A percentile compares a stretch with the other conserved stretches of the same genome.
Evolutionary conservation across 768 basidiomycete genomes (phyloP).

Genomic region (Nidularia sp.): DNA sequence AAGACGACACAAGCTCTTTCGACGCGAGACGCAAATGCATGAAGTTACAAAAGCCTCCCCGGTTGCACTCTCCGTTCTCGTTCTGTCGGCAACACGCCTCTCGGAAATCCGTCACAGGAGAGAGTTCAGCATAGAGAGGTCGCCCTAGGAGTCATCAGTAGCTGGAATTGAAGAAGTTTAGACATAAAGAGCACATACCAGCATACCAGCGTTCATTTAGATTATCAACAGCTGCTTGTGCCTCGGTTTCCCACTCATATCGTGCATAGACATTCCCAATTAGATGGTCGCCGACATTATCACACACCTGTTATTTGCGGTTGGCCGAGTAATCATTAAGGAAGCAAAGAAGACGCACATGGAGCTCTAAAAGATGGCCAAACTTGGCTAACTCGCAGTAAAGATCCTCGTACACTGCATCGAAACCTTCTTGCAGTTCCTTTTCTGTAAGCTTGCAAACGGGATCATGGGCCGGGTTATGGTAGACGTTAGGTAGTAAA

Average conservation of each 20-base stretch:
- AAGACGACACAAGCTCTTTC: constrained; percentile 72
- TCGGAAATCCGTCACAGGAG: constrained; percentile 97
- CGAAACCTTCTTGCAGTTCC: constrained; percentile 88
- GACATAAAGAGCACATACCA: constrained; percentile 44
- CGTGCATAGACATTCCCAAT: constrained; percentile 98
- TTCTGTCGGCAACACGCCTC: constrained; percentile 99
- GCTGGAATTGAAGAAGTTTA: constrained; percentile 1
- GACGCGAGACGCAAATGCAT: constrained; percentile 94
- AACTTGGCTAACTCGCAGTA: constrained; percentile 95
- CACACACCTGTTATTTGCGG: constrained; percentile 65
- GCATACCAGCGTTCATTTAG: constrained; percentile 98
- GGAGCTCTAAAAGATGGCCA: constrained; percentile 92
- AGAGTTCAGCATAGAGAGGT: constrained; percentile 94
- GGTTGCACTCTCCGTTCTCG: constrained; percentile 96
- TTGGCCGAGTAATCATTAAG: neutral
- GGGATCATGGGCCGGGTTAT: constrained; percentile 94
- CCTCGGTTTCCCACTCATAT: constrained; percentile 98
- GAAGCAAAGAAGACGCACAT: constrained; percentile 49
- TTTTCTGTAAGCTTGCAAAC: constrained; percentile 84
- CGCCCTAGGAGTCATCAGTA: constrained; percentile 50
- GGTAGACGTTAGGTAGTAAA: constrained; percentile 94
- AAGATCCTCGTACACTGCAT: constrained; percentile 92
- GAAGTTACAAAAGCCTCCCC: constrained; percentile 98
- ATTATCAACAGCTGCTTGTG: constrained; percentile 86
- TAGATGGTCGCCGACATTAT: constrained; percentile 99